Conservation (phyloP, 2,329 filamentous ascomycete species). For the Fusarium sp. region DNA sequence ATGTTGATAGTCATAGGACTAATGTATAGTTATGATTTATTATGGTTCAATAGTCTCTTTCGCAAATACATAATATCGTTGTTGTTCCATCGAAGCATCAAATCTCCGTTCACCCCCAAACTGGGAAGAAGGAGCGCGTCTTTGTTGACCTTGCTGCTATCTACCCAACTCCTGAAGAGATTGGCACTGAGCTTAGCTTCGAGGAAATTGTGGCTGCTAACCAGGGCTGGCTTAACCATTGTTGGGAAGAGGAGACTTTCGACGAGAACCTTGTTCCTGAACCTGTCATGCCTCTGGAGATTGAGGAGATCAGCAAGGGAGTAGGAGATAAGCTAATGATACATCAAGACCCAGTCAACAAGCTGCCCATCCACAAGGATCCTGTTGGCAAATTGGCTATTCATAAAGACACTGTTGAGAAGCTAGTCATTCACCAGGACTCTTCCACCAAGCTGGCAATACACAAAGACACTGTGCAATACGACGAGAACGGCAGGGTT, state of each 20-base stretch:
- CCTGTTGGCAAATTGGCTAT: conserved; percentile 32
- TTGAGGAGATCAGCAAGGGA: conserved; percentile 47
- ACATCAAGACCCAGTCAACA: conserved; percentile 44
- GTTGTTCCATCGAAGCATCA: conserved; percentile 79
- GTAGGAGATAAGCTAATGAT: conserved; percentile 42
- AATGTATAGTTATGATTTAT: conserved; percentile 70
- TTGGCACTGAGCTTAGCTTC: conserved; percentile 83
- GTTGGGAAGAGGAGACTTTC: conserved; percentile 62
- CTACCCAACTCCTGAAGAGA: conserved; percentile 80
- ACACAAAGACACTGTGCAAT: conserved; percentile 49
- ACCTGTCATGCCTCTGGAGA: conserved; percentile 41
- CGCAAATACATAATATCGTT: conserved; percentile 73
- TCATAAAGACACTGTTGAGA: conserved; percentile 18
- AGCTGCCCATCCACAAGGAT: conserved; percentile 2
- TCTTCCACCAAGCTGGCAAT: conserved; percentile 40
- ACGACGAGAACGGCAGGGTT: conserved; percentile 70
- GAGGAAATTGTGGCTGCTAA: conserved; percentile 88
- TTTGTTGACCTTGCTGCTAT: conserved; percentile 87
- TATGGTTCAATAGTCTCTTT: conserved; percentile 64
- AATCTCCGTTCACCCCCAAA: conserved; percentile 83
- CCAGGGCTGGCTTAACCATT: conserved; percentile 73
- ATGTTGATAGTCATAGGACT: conserved; percentile 97
- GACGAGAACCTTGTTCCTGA: conserved; percentile 50
- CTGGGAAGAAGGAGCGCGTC: conserved; percentile 84
- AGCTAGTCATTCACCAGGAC: conserved; percentile 30